Percentiles rank a stretch among this genome's conserved stretches.
These are phyloP conservation scores for Clonostachys byssicola DNA, from an alignment of 2,329 filamentous ascomycete genomes.

Conservation along the genomic window DNA sequence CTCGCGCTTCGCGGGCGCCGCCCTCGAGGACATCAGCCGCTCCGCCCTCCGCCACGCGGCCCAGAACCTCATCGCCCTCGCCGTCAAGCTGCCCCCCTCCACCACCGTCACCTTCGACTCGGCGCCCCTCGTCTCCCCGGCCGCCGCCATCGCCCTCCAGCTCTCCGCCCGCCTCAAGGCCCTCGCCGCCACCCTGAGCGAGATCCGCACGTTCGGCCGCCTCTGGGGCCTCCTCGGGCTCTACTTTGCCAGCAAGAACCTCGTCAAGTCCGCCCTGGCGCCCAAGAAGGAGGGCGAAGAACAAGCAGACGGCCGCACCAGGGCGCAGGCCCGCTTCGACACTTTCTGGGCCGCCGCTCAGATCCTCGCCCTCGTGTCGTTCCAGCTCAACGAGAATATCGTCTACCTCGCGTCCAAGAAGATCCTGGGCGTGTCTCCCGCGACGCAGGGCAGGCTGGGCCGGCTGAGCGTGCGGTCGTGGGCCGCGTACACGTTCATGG, in stretches of 20 bases:
- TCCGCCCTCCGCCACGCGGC: constrained; percentile 52
- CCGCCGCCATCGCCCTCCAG: constrained; percentile 38
- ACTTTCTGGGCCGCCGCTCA: constrained; percentile 59
- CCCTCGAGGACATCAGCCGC: constrained; percentile 48
- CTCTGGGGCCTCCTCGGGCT: constrained; percentile 76
- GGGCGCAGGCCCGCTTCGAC: constrained; percentile 29
- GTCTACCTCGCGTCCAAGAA: constrained; percentile 74
- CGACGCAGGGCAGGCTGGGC: constrained; percentile 57
- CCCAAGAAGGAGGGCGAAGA: constrained; percentile 14
- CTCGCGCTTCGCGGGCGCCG: constrained; percentile 48
- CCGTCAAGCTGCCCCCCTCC: constrained; percentile 44
- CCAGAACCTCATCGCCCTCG: constrained; percentile 46
- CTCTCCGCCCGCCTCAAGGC: constrained; percentile 50
- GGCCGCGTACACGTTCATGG: constrained; percentile 72
- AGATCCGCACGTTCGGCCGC: constrained; percentile 68
- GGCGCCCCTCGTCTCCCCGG: constrained; percentile 27
- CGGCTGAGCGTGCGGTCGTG: constrained; percentile 77
- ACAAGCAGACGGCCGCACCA: constrained; percentile 15
- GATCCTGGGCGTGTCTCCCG: constrained; percentile 55
- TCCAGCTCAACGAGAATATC: constrained; percentile 79
- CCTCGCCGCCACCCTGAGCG: constrained; percentile 62
- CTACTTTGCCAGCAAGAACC: constrained; percentile 59
- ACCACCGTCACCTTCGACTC: constrained; percentile 37
- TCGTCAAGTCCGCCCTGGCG: constrained; percentile 15
- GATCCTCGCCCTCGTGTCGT: constrained; percentile 62